Evolutionary conservation across 805 yeast genomes (phyloP), one percentile per base, ranked within the genome.

Genomic region (Tetrapisispora arboricola): DNA sequence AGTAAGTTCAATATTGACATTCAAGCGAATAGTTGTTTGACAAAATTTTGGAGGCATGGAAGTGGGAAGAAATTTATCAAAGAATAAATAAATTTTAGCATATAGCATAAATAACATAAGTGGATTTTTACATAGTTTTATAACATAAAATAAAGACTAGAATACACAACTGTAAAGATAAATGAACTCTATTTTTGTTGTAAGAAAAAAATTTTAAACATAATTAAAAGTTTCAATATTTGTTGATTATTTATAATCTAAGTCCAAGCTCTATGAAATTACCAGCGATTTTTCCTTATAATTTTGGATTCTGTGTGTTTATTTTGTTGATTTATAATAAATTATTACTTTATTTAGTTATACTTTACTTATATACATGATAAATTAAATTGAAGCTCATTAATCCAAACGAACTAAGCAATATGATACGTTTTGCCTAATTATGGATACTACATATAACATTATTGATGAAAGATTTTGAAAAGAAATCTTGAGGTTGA

Each of bases 31-130:
- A 80, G 88, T 50, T 83, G 94, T 60, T 57, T 83, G 35, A 67
- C 75, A 25, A 68, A 78, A 45, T 83, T 88, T 88, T 83, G 94
- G 94, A 75, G 75, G 50, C 81, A 83, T 9, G 66, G 75, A 2
- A 83, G 84, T 28, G 64, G 51, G 9, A 60, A 60, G 40, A 47
- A 36, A 15, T 60, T 60, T 39, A 37, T 58, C 42, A 55, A 46
- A 40, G 47, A 51, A 20, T 26, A 17, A 24, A 28, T 36, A 29
- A 36, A 15, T 15, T 4, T 18, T 18, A 17, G 22, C 22, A 18
- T 18, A 18, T 30, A 30, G 31, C 31, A 28, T 28, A 5, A 9
- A 28, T n/a, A 7, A 28, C 13, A 28, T 16, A 28, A 10, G 12
- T 25, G 27, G 13, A 25, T n/a, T n/a, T n/a, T n/a, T n/a, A n/a